Percentiles rank a stretch among this genome's conserved stretches.
Conservation (phyloP, 2,329 filamentous ascomycete genomes). For the Fusarium burgessii region DNA sequence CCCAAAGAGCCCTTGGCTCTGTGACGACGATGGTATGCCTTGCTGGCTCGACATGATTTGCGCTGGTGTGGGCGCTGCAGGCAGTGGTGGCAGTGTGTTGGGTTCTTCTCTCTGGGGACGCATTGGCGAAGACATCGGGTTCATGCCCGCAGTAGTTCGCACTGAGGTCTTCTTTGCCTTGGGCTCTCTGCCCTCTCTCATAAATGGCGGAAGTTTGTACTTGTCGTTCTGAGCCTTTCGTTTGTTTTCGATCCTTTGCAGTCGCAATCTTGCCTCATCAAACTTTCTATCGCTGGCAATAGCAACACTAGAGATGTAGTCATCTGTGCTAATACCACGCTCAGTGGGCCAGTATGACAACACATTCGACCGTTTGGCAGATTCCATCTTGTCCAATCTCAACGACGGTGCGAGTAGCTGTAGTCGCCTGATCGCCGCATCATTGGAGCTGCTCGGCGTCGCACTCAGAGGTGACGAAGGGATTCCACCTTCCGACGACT, state of each 20-base stretch:
- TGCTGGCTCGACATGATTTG: slow-evolving; percentile 55
- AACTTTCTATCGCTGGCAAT: slow-evolving; percentile 53
- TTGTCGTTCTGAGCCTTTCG: slow-evolving; percentile 52
- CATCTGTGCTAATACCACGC: slow-evolving; percentile 50
- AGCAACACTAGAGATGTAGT: slow-evolving; percentile 56
- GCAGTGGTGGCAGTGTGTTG: slow-evolving; percentile 25
- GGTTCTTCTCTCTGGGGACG: slow-evolving; percentile 25
- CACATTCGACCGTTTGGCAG: slow-evolving; percentile 47
- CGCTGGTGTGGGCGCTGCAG: slow-evolving; percentile 38
- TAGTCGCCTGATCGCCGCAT: slow-evolving; percentile 52
- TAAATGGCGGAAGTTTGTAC: slow-evolving; percentile 48
- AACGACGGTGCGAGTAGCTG: slow-evolving; percentile 51
- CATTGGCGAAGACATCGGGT: slow-evolving; percentile 25
- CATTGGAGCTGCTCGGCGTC: slow-evolving; percentile 26
- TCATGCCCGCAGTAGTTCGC: neutral
- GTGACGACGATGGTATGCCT: slow-evolving; percentile 50
- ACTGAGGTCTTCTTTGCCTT: slow-evolving; percentile 9
- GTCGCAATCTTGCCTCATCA: slow-evolving; percentile 50
- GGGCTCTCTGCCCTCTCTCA: slow-evolving; percentile 43
- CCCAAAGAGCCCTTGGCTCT: slow-evolving; percentile 47
- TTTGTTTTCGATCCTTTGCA: slow-evolving; percentile 50
- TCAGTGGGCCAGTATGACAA: slow-evolving; percentile 56
- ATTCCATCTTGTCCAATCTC: slow-evolving; percentile 41
- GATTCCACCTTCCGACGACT: slow-evolving; percentile 34
- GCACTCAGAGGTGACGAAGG: slow-evolving; percentile 39